phyloP scores from a whole-genome alignment of 2,329 filamentous ascomycete species.

The Ceratocystis destructans region DNA sequence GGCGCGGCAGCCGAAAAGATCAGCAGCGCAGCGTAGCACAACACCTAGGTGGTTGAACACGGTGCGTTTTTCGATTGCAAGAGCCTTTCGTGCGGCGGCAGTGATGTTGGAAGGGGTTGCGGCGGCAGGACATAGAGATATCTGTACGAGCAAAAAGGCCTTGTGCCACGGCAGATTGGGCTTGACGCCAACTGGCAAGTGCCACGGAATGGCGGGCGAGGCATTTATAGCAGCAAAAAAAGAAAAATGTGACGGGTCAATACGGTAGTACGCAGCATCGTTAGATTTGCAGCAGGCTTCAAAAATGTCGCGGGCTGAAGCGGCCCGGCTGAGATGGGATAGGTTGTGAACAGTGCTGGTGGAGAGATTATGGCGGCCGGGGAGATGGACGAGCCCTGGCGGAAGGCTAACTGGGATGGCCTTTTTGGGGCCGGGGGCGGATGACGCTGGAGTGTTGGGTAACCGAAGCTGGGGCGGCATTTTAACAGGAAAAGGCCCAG shows the following conservation, averaged over 20 bases:
- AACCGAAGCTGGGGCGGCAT: too few species aligned
- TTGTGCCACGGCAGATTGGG: conserved; percentile 45
- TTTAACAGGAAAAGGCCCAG: too few species aligned
- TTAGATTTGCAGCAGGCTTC: conserved; percentile 29
- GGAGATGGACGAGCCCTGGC: conserved; percentile 1
- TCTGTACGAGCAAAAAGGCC: conserved; percentile 60
- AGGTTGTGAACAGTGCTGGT: conserved; percentile 11
- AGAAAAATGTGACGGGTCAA: conserved; percentile 26
- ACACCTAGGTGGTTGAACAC: conserved; percentile 27
- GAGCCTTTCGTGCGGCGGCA: conserved; percentile 20
- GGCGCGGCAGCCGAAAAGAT: conserved; percentile 27
- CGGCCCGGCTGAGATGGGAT: conserved; percentile 15
- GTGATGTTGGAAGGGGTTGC: conserved; percentile 38
- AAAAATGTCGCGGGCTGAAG: conserved; percentile 25
- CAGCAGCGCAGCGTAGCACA: conserved; percentile 28
- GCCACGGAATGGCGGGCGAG: conserved; percentile 29
- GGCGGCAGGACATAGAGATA: conserved; percentile 42
- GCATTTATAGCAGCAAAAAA: conserved; percentile 31
- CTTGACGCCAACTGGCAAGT: conserved; percentile 21
- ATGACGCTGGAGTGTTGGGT: too few species aligned
- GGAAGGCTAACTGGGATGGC: background rate
- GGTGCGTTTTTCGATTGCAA: conserved; percentile 23
- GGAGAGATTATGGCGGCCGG: conserved; percentile 12
- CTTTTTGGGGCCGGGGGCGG: background rate
- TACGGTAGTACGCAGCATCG: conserved; percentile 29